Percentiles rank a stretch among this genome's conserved stretches.
These are phyloP conservation scores for Caryocar brasiliense DNA, from an alignment of 441 rosid genomes.

Conservation along the genomic window DNA sequence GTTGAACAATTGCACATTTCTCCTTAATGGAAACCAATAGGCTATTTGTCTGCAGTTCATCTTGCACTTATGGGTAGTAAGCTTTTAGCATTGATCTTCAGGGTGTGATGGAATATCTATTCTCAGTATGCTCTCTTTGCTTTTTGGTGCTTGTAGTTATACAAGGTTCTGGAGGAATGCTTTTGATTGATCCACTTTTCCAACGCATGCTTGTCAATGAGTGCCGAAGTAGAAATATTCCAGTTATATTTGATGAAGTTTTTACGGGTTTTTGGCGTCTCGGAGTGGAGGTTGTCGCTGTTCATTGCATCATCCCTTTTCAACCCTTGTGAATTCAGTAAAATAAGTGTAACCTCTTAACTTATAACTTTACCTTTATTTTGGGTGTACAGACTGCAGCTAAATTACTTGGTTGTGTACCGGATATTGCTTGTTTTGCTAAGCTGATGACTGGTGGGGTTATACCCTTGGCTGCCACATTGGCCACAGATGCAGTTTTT, in stretches of 20 bases:
- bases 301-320: neutral
- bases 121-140: neutral
- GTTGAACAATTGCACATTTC: too few species aligned
- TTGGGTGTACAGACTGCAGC: slow-evolving; percentile 64
- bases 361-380: slow-evolving; percentile 12
- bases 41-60: too few species aligned
- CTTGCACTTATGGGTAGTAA: too few species aligned
- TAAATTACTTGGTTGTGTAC: slow-evolving; percentile 63
- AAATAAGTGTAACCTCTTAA: neutral
- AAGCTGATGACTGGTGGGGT: slow-evolving; percentile 91
- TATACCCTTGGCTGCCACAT: slow-evolving; percentile 79
- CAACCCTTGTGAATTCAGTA: slow-evolving; percentile 3
- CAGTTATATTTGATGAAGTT: slow-evolving; percentile 88
- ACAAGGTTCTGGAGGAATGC: slow-evolving; percentile 96
- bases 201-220: slow-evolving; percentile 76
- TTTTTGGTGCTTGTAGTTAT: slow-evolving; percentile 36
- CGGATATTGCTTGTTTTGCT: slow-evolving; percentile 90
- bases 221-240: slow-evolving; percentile 59
- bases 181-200: slow-evolving; percentile 89
- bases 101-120: neutral
- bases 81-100: too few species aligned
- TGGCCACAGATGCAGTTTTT: slow-evolving; percentile 63
- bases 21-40: too few species aligned
- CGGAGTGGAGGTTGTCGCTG: slow-evolving; percentile 64
- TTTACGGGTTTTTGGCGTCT: slow-evolving; percentile 96